These are phyloP conservation scores for Vickermania ingenoplastis DNA, from an alignment of 208 protist genomes.

Conservation along the genomic window DNA sequence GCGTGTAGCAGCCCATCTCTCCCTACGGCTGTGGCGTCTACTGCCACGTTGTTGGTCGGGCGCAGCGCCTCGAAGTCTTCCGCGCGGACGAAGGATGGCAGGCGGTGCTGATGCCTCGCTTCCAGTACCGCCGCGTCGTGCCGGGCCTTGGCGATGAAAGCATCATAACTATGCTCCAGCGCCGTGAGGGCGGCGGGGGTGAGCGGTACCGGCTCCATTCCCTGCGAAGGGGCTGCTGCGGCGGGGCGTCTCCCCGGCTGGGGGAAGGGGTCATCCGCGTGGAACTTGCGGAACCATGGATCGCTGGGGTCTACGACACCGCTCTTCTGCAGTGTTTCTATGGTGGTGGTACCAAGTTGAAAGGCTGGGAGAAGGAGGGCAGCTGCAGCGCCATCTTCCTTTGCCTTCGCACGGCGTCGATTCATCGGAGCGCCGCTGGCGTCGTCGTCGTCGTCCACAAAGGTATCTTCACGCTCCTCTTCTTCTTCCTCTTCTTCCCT, in stretches of 20 bases:
- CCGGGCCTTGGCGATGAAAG: constrained; percentile 4
- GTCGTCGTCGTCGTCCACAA: constrained; percentile 10
- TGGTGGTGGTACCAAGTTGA: neutral
- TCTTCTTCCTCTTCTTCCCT: constrained; percentile 20
- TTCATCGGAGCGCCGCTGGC: constrained; percentile 8
- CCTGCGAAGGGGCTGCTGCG: neutral
- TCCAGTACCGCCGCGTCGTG: constrained; percentile 9
- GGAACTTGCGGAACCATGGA: constrained; percentile 54
- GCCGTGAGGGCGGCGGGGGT: constrained; percentile 15
- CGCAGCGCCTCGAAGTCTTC: constrained; percentile 30
- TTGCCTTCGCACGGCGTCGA: neutral
- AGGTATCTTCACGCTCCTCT: constrained; percentile 10
- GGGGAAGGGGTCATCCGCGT: constrained; percentile 9
- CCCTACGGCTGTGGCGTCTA: constrained; percentile 38
- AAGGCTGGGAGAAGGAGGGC: constrained; percentile 17
- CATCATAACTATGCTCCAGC: constrained; percentile 21
- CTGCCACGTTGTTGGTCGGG: constrained; percentile 28
- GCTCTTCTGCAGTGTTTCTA: neutral
- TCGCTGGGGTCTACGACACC: constrained; percentile 13
- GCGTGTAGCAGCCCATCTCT: constrained; percentile 35
- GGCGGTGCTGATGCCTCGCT: neutral
- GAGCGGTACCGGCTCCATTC: constrained; percentile 23
- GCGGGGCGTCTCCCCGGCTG: no score
- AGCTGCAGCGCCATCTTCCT: neutral
- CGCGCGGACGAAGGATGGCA: constrained; percentile 16